phyloP scores from a whole-genome alignment of 441 rosid species.

The Euphorbia schlechtendalii region DNA sequence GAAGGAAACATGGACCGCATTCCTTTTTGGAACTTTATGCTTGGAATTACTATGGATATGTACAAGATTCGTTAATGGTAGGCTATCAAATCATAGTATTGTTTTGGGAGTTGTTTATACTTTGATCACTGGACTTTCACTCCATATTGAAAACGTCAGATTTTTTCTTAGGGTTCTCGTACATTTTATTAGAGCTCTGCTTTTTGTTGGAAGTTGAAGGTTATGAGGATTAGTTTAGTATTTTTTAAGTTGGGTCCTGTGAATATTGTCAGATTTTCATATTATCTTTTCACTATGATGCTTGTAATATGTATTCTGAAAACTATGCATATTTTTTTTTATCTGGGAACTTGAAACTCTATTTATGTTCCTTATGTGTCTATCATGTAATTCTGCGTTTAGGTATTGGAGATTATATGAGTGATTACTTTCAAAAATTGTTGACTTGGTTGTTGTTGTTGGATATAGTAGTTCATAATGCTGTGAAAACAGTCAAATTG shows the following conservation, averaged over 20 bases:
- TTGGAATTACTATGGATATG: conserved; percentile 61
- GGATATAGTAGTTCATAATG: background rate
- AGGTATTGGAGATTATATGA: background rate
- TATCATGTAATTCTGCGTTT: background rate
- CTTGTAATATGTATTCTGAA: background rate
- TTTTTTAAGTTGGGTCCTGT: background rate
- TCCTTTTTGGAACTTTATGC: conserved; percentile 57
- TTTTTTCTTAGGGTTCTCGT: background rate
- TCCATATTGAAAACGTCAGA: background rate
- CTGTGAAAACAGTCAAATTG: background rate
- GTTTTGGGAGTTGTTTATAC: background rate
- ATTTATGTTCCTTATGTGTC: background rate
- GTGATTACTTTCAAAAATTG: background rate
- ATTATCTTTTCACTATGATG: background rate
- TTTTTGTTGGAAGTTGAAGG: background rate
- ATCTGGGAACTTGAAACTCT: too few relatives aligned
- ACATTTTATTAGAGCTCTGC: background rate
- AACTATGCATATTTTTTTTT: background rate
- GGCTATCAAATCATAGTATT: conserved; percentile 19
- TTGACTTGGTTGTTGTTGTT: background rate
- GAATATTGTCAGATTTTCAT: background rate
- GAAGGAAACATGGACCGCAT: conserved; percentile 78
- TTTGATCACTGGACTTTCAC: background rate
- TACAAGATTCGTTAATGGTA: conserved; percentile 58
- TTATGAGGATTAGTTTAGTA: background rate